Base-by-base conservation (phyloP, 306 rosid species). In the Vigna angularis region DNA sequence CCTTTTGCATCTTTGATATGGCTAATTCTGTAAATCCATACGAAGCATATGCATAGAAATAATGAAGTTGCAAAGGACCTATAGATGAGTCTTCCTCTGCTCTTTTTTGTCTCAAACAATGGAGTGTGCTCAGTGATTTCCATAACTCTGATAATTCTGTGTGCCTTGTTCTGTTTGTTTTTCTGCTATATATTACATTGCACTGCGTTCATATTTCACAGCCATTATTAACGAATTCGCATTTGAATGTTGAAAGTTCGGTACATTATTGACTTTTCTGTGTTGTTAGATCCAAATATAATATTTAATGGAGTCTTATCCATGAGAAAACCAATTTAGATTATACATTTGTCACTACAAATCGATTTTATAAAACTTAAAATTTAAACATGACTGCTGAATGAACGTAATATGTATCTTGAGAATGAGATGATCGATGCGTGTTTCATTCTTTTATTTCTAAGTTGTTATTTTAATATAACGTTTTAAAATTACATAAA, bases 1-100 rank as follows among this genome's bases (percentile, higher is more conserved):
- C 34, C 81, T 7, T 68, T 76, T 75, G 16, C 59, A 61, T 79
- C 85, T 40, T 40, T 48, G 66, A 86, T 66, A 75, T 86, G 81
- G n/a, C 16, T 81, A 11, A 79, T 68, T 74, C 98, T 94, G 47
- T 87, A 89, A 28, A 72, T 1, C 97, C 91, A 94, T n/a, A 90
- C 88, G 73, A 83, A 84, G 65, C 90, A 80, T 70, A 87, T 89
- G 18, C 87, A 92, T 57, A 85, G 78, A 12, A 87, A 84, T 34
- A 89, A 53, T 1, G 97, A 81, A 10, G 52, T 69, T 22, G 90
- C 79, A 83, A 86, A 89, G 10, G 79, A 16, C 77, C 90, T 88
- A 3, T 86, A 82, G 30, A 81, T 65, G 32, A 83, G 1, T 11
- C 81, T 87, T 59, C 93, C 88, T 74, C 78, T 86, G 5, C 45